phyloP scores from a whole-genome alignment of 1,284 basidiomycete species.

The Rhodotorula sp. region DNA sequence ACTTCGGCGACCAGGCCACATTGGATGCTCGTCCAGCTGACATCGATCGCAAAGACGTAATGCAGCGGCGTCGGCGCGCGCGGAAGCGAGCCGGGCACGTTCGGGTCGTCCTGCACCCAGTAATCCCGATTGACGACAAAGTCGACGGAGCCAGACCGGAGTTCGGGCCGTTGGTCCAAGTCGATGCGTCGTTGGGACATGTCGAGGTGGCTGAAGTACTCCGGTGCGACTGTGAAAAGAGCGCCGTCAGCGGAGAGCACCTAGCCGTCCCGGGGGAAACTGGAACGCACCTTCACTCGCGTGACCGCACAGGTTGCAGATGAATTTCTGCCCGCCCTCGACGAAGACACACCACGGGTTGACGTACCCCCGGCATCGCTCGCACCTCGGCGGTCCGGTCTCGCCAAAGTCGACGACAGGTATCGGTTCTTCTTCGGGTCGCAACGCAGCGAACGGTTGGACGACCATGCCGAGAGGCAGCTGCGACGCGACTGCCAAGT shows the following conservation, averaged over 20 bases:
- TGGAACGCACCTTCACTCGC: constrained; percentile 69
- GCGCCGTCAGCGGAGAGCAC: background rate
- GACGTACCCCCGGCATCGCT: constrained; percentile 83
- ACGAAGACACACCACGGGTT: constrained; percentile 92
- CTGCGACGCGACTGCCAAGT: constrained; percentile 76
- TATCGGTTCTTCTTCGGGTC: constrained; percentile 68
- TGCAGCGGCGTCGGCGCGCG: constrained; percentile 69
- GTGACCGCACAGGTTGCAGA: constrained; percentile 85
- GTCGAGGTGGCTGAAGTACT: constrained; percentile 86
- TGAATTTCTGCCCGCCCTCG: constrained; percentile 82
- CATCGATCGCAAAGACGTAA: constrained; percentile 86
- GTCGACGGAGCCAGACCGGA: constrained; percentile 89
- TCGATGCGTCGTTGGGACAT: constrained; percentile 78
- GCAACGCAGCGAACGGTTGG: constrained; percentile 86
- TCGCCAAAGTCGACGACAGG: constrained; percentile 67
- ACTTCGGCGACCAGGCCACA: constrained; percentile 73
- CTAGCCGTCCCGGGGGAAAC: background rate
- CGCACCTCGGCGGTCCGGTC: constrained; percentile 80
- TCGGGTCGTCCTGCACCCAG: constrained; percentile 67
- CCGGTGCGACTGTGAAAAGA: constrained; percentile 61
- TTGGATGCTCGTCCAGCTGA: constrained; percentile 68
- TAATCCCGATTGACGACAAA: constrained; percentile 83
- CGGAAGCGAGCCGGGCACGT: constrained; percentile 37
- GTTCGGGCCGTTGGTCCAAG: constrained; percentile 77
- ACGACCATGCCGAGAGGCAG: constrained; percentile 82